Evolutionary conservation across 176 grass and related monocot genomes (phyloP).

Genomic region (Themeda triandra): DNA sequence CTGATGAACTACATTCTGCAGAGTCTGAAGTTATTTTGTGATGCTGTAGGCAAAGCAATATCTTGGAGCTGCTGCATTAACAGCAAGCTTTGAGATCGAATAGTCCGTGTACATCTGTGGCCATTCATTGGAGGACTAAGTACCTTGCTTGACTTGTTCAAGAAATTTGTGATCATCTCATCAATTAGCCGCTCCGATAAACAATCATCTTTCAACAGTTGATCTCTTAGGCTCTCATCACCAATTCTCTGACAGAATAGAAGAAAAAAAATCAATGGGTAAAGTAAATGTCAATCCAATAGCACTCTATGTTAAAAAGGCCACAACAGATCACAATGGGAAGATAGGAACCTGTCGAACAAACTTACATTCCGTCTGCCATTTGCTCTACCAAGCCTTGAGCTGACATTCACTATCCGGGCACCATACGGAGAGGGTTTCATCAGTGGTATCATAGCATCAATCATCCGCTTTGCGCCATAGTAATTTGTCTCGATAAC

Average conservation of each 20-base stretch:
- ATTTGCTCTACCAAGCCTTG: conserved; percentile 77
- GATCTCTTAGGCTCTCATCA: conserved; percentile 54
- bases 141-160: conserved; percentile 54
- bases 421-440: background rate
- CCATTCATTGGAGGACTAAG: conserved; percentile 59
- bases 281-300: background rate
- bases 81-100: conserved; percentile 81
- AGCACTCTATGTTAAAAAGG: background rate
- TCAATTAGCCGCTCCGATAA: conserved; percentile 75
- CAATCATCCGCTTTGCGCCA: too few relatives aligned
- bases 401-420: conserved; percentile 82
- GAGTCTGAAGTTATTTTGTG: conserved; percentile 49
- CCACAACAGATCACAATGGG: background rate
- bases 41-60: conserved; percentile 38
- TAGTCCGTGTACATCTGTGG: conserved; percentile 90
- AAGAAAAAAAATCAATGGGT: background rate
- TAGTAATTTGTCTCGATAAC: too few relatives aligned
- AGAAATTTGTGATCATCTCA: conserved; percentile 72
- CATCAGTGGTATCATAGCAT: too few relatives aligned
- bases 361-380: conserved; percentile 75
- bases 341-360: background rate
- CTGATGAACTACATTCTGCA: conserved; percentile 75
- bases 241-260: conserved; percentile 55
- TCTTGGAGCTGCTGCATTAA: conserved; percentile 33
- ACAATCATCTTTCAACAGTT: conserved; percentile 43